Percentiles rank a stretch among this genome's conserved stretches.
Conservation (phyloP, 2,329 filamentous ascomycete species). For the Paraphaeosphaeria minitans region DNA sequence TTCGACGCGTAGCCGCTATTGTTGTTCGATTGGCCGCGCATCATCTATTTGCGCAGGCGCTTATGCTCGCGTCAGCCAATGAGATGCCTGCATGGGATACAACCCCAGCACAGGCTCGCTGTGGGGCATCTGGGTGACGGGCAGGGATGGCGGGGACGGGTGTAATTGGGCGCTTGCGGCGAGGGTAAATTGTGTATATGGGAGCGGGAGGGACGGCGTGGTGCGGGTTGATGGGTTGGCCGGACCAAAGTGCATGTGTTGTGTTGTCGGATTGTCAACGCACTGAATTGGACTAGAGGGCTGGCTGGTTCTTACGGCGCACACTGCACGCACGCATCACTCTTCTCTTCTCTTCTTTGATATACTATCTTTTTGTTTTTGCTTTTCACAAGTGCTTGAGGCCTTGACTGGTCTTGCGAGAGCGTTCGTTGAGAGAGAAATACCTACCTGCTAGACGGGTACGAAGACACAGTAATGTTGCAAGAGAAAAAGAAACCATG, state of each 20-base stretch:
- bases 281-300: not conserved
- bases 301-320: slow-evolving; percentile 2
- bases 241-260: slow-evolving; percentile 18
- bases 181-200: slow-evolving; percentile 9
- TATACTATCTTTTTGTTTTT: not conserved
- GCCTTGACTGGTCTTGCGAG: slow-evolving; percentile 8
- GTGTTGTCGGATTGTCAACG: slow-evolving; percentile 4
- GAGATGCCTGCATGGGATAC: not conserved
- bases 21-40: slow-evolving; percentile 29
- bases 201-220: slow-evolving; percentile 5
- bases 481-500: slow-evolving; percentile 31
- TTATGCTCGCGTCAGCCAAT: slow-evolving; percentile 16
- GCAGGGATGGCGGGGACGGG: not conserved
- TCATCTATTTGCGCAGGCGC: slow-evolving; percentile 30
- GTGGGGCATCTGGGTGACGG: not conserved
- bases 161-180: slow-evolving; percentile 16
- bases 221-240: slow-evolving; percentile 3
- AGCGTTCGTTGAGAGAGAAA: slow-evolving; percentile 1
- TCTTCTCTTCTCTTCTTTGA: slow-evolving; percentile 20
- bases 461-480: slow-evolving; percentile 19
- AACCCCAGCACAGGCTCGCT: slow-evolving; percentile 1
- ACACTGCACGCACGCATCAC: not conserved
- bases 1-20: slow-evolving; percentile 40
- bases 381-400: slow-evolving; percentile 4
- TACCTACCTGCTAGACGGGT: slow-evolving; percentile 31